phyloP scores from a whole-genome alignment of 176 grass and related monocot species.

The Aegilops longissima region DNA sequence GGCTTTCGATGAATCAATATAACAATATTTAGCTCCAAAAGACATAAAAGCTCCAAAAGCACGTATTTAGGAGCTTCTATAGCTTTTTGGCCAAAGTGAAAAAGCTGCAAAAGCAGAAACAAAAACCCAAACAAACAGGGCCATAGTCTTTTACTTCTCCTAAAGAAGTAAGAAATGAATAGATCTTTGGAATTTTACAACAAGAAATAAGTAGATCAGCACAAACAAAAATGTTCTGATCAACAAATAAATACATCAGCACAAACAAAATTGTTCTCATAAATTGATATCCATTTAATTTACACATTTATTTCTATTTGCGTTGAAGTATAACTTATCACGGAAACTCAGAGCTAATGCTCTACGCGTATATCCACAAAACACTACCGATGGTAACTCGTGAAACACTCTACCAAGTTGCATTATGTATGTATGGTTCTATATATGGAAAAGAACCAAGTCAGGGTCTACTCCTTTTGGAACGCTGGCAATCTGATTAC shows the following conservation, averaged over 20 bases:
- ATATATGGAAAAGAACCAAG: conserved; percentile 57
- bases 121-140: too few species aligned
- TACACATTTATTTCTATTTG: not conserved
- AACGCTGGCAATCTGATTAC: conserved; percentile 10
- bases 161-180: not conserved
- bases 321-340: not conserved
- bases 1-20: too few species aligned
- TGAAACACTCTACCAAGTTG: not conserved
- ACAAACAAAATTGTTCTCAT: not conserved
- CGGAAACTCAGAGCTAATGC: not conserved
- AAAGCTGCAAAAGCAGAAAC: too few species aligned
- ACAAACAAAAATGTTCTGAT: not conserved
- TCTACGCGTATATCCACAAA: not conserved
- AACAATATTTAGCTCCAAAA: too few species aligned
- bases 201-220: not conserved
- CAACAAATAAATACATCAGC: too few species aligned
- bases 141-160: not conserved
- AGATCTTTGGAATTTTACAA: not conserved
- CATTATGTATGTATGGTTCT: conserved; percentile 1
- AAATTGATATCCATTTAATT: not conserved
- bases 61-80: too few species aligned
- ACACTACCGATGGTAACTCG: not conserved
- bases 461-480: conserved; percentile 54
- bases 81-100: too few species aligned
- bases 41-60: too few species aligned